phyloP scores from a whole-genome alignment of 2,329 filamentous ascomycete species.

The Paraconiothyrium brasiliense region DNA sequence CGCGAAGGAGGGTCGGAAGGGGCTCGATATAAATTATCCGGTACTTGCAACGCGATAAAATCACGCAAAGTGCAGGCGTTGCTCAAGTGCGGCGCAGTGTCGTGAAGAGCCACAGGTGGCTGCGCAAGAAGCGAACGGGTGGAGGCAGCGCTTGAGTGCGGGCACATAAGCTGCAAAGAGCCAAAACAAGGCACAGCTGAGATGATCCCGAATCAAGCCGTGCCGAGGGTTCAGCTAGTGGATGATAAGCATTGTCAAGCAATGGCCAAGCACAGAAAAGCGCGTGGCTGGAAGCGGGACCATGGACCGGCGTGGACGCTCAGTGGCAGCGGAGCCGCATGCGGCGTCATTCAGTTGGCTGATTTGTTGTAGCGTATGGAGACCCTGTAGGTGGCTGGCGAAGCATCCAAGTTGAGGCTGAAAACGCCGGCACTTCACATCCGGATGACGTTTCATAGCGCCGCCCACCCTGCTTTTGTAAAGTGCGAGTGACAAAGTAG shows the following conservation, averaged over 20 bases:
- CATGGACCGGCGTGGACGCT: neutral
- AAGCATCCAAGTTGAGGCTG: neutral
- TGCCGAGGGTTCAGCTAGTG: neutral
- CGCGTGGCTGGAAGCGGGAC: conserved; percentile 2
- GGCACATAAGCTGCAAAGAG: conserved; percentile 8
- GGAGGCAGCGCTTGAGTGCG: conserved; percentile 17
- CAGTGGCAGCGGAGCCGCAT: neutral
- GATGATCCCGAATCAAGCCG: conserved; percentile 13
- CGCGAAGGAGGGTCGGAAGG: conserved; percentile 5
- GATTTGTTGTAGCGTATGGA: neutral
- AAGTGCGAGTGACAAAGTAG: neutral
- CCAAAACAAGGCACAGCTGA: conserved; percentile 19
- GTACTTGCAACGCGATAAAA: neutral
- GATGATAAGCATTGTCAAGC: conserved; percentile 26
- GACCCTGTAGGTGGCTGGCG: conserved; percentile 1
- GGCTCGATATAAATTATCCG: neutral
- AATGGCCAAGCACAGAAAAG: conserved; percentile 12
- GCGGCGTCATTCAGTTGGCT: neutral
- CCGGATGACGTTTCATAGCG: neutral
- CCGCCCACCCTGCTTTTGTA: neutral
- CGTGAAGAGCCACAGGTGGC: conserved; percentile 7
- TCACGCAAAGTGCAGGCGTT: conserved; percentile 6
- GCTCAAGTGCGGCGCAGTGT: conserved; percentile 11
- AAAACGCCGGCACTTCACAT: neutral
- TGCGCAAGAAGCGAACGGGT: conserved; percentile 15